A percentile compares a stretch with the other conserved stretches of the same genome.
phyloP scores from a whole-genome alignment of 2,329 filamentous ascomycete genomes.

The Colletotrichum sp. region DNA sequence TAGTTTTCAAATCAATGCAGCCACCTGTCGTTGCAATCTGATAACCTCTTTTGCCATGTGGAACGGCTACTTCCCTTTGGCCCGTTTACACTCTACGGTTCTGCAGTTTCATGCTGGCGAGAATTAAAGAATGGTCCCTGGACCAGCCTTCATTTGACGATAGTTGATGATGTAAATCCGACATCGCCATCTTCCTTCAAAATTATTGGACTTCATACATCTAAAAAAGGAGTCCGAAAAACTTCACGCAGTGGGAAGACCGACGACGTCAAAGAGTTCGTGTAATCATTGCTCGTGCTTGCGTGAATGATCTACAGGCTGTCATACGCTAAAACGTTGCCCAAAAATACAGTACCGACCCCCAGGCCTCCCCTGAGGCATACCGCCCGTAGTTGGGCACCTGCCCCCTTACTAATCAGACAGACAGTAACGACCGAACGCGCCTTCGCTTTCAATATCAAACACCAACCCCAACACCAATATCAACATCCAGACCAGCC shows the following conservation, averaged over 20 bases:
- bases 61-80: background rate
- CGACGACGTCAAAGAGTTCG: background rate
- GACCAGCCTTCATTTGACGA: background rate
- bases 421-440: background rate
- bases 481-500: background rate
- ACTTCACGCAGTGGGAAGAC: background rate
- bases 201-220: background rate
- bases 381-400: background rate
- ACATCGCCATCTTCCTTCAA: background rate
- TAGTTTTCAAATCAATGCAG: no score
- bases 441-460: background rate
- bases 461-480: background rate
- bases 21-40: no score
- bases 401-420: background rate
- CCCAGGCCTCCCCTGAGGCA: background rate
- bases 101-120: background rate
- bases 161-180: background rate
- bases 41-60: background rate
- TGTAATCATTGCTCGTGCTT: background rate
- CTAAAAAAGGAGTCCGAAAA: accelerated
- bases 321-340: background rate
- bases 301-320: background rate
- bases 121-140: background rate
- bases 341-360: background rate
- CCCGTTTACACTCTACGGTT: background rate